phyloP scores from a whole-genome alignment of 371 early-diverging fungal species.

The Polyrhizophydium stewartii region DNA sequence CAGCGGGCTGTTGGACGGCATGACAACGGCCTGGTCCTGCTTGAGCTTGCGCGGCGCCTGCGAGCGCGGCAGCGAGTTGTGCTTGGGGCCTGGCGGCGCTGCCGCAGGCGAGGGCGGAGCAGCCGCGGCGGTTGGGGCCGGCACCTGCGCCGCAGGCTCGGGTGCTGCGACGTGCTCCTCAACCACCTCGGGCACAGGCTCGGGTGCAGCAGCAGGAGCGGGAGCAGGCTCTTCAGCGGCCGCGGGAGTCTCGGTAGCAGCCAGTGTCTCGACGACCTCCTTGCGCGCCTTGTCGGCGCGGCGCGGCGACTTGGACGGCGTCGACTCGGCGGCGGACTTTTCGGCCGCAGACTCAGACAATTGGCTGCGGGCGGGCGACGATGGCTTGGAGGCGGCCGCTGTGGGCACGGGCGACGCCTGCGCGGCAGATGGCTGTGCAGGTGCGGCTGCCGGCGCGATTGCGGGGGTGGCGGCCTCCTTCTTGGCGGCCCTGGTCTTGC shows the following conservation, averaged over 20 bases:
- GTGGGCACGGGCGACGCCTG: too few relatives aligned
- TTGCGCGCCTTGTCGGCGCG: too few relatives aligned
- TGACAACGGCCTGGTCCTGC: conserved; percentile 84
- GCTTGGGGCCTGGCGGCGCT: conserved; percentile 53
- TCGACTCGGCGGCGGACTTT: too few relatives aligned
- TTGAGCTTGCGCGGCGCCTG: conserved; percentile 54
- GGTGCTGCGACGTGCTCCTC: background rate
- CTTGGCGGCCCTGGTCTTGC: too few relatives aligned
- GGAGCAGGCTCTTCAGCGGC: background rate
- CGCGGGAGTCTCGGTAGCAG: background rate
- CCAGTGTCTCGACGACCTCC: too few relatives aligned
- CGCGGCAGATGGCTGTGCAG: too few relatives aligned
- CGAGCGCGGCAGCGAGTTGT: conserved; percentile 17
- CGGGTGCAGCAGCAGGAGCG: conserved; percentile 4
- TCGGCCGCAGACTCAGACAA: too few relatives aligned
- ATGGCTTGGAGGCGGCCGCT: too few relatives aligned
- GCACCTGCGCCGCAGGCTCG: background rate
- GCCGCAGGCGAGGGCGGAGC: conserved; percentile 12
- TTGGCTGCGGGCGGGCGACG: too few relatives aligned
- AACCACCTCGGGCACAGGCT: conserved; percentile 9
- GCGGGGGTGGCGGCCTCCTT: too few relatives aligned
- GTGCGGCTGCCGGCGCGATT: too few relatives aligned
- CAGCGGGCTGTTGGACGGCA: conserved; percentile 65
- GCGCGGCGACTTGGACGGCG: too few relatives aligned
- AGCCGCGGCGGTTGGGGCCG: conserved; percentile 24